These are phyloP conservation scores for Ilex aquifolium DNA, from an alignment of 257 asterid species.

Conservation along the genomic window DNA sequence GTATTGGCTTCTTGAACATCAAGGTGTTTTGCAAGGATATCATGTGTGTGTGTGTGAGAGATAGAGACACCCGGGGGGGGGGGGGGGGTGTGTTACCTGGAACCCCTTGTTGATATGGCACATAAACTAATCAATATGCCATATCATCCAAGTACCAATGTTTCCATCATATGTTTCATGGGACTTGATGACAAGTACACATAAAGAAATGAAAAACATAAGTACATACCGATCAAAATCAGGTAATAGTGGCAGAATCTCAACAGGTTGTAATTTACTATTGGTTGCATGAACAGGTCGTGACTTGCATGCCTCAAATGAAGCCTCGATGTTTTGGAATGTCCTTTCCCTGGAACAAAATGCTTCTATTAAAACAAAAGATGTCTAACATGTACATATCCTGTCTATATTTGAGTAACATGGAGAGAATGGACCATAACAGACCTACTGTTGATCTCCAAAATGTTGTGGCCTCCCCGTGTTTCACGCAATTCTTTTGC, in stretches of 20 bases:
- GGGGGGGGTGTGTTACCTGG: background rate
- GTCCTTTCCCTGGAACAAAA: constrained; percentile 57
- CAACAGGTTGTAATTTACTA: constrained; percentile 48
- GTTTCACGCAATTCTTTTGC: constrained; percentile 87
- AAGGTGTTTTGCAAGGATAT: no score
- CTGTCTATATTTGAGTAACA: background rate
- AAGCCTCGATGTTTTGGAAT: constrained; percentile 57
- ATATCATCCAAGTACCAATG: background rate
- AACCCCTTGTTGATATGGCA: no score
- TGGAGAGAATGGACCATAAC: constrained; percentile 11
- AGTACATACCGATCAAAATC: constrained; percentile 64
- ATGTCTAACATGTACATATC: background rate
- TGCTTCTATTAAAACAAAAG: constrained; percentile 2
- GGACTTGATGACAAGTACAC: constrained; percentile 1
- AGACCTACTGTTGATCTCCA: constrained; percentile 88
- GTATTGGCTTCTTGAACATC: no score
- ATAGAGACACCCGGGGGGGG: background rate
- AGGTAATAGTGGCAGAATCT: constrained; percentile 79
- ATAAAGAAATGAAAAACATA: constrained; percentile 10
- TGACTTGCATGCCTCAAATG: constrained; percentile 81
- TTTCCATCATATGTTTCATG: no score
- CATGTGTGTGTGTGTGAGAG: no score
- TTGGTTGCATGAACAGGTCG: constrained; percentile 80
- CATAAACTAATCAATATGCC: no score
- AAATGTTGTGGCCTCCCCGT: constrained; percentile 47